These are phyloP conservation scores for Kodamaea sp. DNA, from an alignment of 1,139 yeast species.

Conservation along the genomic window DNA sequence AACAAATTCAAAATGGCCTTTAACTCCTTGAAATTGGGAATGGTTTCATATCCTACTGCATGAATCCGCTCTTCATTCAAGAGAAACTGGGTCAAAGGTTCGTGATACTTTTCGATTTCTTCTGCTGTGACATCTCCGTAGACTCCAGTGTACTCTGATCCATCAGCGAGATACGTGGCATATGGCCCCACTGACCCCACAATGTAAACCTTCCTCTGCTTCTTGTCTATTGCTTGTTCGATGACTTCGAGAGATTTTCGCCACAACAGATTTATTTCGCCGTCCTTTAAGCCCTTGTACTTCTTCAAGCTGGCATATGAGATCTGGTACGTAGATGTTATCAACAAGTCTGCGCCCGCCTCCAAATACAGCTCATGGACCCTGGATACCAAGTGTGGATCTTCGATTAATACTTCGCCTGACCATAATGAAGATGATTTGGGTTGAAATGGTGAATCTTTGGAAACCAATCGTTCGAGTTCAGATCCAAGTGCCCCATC, in stretches of 20 bases:
- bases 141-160: conserved; percentile 69
- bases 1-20: conserved; percentile 30
- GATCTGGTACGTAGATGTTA: conserved; percentile 67
- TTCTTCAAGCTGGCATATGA: conserved; percentile 42
- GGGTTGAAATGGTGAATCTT: conserved; percentile 17
- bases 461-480: conserved; percentile 16
- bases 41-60: conserved; percentile 63
- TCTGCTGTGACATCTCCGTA: conserved; percentile 38
- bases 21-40: conserved; percentile 57
- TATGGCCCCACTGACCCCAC: conserved; percentile 75
- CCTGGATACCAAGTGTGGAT: conserved; percentile 47
- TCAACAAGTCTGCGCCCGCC: conserved; percentile 55
- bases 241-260: conserved; percentile 32
- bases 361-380: conserved; percentile 53
- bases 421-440: conserved; percentile 58
- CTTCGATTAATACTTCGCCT: conserved; percentile 50
- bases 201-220: conserved; percentile 23
- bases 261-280: conserved; percentile 33
- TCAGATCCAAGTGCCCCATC: conserved; percentile 22
- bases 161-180: conserved; percentile 65
- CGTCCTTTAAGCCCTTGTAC: conserved; percentile 26
- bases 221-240: conserved; percentile 24
- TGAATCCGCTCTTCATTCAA: conserved; percentile 43
- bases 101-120: conserved; percentile 48
- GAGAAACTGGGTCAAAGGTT: conserved; percentile 45